A percentile compares a stretch with the other conserved stretches of the same genome.
phyloP scores from a whole-genome alignment of 352 stramenopile species.

The Globisporangium viniferum region DNA sequence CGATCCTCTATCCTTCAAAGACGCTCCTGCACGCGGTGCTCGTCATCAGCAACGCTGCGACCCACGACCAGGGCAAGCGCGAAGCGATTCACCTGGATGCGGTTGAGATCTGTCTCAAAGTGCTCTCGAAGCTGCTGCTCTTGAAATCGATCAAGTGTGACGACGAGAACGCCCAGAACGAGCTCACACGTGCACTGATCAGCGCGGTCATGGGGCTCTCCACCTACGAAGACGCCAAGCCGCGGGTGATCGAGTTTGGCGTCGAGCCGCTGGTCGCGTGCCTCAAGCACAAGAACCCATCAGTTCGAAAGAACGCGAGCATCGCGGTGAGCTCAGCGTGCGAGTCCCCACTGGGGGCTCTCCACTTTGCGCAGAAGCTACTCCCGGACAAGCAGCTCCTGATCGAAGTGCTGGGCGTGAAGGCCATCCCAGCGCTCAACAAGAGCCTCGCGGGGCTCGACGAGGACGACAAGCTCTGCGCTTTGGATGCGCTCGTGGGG shows the following conservation, averaged over 20 bases:
- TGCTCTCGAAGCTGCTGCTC: conserved; percentile 51
- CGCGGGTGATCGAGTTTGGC: conserved; percentile 64
- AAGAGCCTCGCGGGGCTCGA: conserved; percentile 36
- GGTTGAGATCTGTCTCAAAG: conserved; percentile 56
- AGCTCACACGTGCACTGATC: conserved; percentile 54
- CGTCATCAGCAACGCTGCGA: conserved; percentile 51
- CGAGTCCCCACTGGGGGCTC: conserved; percentile 43
- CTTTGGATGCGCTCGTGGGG: conserved; percentile 32
- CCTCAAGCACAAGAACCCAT: conserved; percentile 36
- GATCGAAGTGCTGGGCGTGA: conserved; percentile 51
- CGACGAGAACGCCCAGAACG: conserved; percentile 31
- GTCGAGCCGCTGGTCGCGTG: conserved; percentile 61
- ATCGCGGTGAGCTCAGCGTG: conserved; percentile 67
- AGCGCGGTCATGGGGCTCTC: conserved; percentile 67
- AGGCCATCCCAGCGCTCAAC: conserved; percentile 43
- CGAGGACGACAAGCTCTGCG: conserved; percentile 42
- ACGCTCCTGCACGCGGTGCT: conserved; percentile 39
- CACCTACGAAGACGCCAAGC: conserved; percentile 63
- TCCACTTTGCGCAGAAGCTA: conserved; percentile 41
- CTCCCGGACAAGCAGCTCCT: conserved; percentile 35
- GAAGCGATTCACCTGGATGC: conserved; percentile 41
- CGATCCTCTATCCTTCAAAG: conserved; percentile 34
- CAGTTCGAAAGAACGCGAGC: conserved; percentile 46
- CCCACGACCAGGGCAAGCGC: conserved; percentile 52
- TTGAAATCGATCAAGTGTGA: conserved; percentile 37